phyloP scores from a whole-genome alignment of 768 basidiomycete genomes.

The Hemileccinum impolitum region DNA sequence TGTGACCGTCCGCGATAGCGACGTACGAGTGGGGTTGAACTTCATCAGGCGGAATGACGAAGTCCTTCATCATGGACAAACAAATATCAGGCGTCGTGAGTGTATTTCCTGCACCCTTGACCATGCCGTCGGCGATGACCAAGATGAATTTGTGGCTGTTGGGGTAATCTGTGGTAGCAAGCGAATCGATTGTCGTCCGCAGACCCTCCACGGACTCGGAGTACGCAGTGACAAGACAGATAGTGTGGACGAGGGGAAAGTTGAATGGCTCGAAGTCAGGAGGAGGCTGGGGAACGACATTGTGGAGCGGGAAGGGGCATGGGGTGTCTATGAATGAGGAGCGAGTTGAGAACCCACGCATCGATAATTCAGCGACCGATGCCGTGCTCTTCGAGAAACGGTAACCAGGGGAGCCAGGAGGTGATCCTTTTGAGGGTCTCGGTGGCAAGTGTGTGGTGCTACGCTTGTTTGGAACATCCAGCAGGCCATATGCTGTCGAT shows the following conservation, averaged over 20 bases:
- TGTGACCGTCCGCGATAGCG: constrained; percentile 99
- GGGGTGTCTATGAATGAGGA: constrained; percentile 62
- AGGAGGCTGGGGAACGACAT: constrained; percentile 91
- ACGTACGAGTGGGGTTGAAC: constrained; percentile 96
- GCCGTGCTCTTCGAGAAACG: constrained; percentile 80
- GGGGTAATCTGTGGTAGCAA: constrained; percentile 97
- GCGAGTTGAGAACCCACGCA: constrained; percentile 31
- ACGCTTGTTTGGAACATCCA: constrained; percentile 64
- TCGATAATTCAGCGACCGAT: constrained; percentile 53
- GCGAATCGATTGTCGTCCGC: constrained; percentile 95
- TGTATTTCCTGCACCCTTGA: constrained; percentile 89
- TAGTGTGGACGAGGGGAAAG: constrained; percentile 90
- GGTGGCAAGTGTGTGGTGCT: constrained; percentile 48
- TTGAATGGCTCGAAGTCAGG: constrained; percentile 93
- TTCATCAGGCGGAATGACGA: constrained; percentile 73
- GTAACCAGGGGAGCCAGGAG: constrained; percentile 68
- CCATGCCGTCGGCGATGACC: constrained; percentile 97
- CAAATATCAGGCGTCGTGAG: constrained; percentile 93
- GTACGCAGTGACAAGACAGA: constrained; percentile 97
- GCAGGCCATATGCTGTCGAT: constrained; percentile 60
- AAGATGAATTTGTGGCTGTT: constrained; percentile 96
- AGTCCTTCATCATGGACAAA: constrained; percentile 95
- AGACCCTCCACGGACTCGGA: constrained; percentile 96
- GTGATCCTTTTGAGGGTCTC: constrained; percentile 50
- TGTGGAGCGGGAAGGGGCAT: constrained; percentile 90